Percentiles rank a stretch among this genome's conserved stretches.
These are phyloP conservation scores for Panellus pusillus DNA, from an alignment of 768 basidiomycete species.

Conservation along the genomic window DNA sequence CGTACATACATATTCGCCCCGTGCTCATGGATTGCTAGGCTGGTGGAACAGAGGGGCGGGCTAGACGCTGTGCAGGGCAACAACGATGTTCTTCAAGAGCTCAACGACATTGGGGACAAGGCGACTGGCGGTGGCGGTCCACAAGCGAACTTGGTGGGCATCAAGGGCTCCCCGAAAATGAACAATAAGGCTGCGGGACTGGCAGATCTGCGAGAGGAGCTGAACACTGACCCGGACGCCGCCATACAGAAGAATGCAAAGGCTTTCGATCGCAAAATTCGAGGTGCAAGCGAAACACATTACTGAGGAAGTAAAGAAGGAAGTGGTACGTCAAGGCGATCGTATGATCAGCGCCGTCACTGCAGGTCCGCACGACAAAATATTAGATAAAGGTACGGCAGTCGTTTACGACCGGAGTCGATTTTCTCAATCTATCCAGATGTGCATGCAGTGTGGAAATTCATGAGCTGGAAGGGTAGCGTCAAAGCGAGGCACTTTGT, in stretches of 20 bases:
- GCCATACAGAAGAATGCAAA: slow-evolving; percentile 31
- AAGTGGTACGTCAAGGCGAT: slow-evolving; percentile 33
- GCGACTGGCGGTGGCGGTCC: neutral
- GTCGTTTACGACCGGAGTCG: neutral
- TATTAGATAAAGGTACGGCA: slow-evolving; percentile 30
- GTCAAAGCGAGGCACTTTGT: slow-evolving; percentile 39
- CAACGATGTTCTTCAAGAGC: slow-evolving; percentile 20
- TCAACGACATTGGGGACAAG: slow-evolving; percentile 17
- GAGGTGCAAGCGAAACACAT: slow-evolving; percentile 33
- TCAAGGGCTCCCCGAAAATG: slow-evolving; percentile 13
- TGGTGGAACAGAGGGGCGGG: slow-evolving; percentile 25
- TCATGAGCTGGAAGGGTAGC: slow-evolving; percentile 34
- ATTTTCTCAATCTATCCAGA: neutral
- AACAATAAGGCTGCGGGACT: slow-evolving; percentile 11
- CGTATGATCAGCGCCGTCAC: slow-evolving; percentile 32
- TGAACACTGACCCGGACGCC: slow-evolving; percentile 27
- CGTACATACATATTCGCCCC: no score
- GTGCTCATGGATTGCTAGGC: neutral
- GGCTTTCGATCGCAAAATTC: slow-evolving; percentile 35
- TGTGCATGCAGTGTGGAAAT: no score
- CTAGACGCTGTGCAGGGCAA: slow-evolving; percentile 20
- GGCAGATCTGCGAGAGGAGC: slow-evolving; percentile 23
- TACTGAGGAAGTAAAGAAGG: slow-evolving; percentile 26
- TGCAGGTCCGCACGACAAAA: slow-evolving; percentile 36
- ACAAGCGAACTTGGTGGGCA: slow-evolving; percentile 1